phyloP scores from a whole-genome alignment of 495 filamentous ascomycete genomes.

The Friedmanniomyces endolithicus region DNA sequence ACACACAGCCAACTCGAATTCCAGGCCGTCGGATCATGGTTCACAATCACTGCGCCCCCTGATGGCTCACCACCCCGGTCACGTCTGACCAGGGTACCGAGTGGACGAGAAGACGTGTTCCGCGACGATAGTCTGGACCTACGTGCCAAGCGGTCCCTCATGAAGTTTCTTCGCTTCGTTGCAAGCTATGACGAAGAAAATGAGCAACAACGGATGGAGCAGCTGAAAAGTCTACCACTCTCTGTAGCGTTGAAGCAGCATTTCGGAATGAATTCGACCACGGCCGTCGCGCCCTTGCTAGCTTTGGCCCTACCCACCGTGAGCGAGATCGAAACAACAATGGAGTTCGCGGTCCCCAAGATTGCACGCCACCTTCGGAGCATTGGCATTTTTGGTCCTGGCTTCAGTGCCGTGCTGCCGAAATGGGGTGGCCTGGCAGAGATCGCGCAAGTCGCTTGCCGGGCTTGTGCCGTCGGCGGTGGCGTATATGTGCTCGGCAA shows the following conservation, averaged over 20 bases:
- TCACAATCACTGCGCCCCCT: conserved; percentile 42
- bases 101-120: conserved; percentile 79
- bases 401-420: conserved; percentile 72
- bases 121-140: conserved; percentile 56
- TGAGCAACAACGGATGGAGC: conserved; percentile 42
- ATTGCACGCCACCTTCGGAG: conserved; percentile 75
- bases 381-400: conserved; percentile 73
- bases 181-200: conserved; percentile 45
- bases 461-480: conserved; percentile 84
- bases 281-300: conserved; percentile 57
- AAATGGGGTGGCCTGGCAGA: conserved; percentile 93
- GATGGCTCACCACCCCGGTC: too few relatives aligned
- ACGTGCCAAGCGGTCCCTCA: conserved; percentile 65
- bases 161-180: conserved; percentile 79
- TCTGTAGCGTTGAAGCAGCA: conserved; percentile 50
- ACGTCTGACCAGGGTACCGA: conserved; percentile 48
- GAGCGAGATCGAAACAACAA: conserved; percentile 42
- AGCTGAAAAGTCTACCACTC: conserved; percentile 40
- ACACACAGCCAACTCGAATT: conserved; percentile 86
- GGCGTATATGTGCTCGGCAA: conserved; percentile 76
- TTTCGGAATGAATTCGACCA: conserved; percentile 55
- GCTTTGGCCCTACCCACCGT: conserved; percentile 67
- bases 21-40: conserved; percentile 88
- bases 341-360: conserved; percentile 50
- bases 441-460: conserved; percentile 82